Conservation (phyloP, 805 yeast species). For the Saccharomycopsis babjevae region DNA sequence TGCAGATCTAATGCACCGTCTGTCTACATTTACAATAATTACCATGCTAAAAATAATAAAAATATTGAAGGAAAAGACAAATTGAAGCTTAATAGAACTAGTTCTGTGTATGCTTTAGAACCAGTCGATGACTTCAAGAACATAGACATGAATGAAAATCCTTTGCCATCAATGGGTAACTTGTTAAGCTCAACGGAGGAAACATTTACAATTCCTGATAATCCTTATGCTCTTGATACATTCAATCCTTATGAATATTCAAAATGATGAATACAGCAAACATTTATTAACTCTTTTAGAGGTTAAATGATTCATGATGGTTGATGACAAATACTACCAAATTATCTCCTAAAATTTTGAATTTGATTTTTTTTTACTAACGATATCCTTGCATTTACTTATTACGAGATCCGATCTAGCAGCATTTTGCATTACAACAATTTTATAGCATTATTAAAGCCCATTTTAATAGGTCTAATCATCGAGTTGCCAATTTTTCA, state of each 20-base stretch:
- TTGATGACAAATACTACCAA: not conserved
- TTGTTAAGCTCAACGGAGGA: slow-evolving; percentile 8
- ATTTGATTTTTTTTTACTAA: not conserved
- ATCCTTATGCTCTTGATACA: slow-evolving; percentile 10
- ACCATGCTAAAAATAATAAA: not conserved
- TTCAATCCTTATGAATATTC: not conserved
- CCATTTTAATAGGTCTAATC: not conserved
- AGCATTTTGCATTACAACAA: not conserved
- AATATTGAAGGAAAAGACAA: slow-evolving; percentile 2
- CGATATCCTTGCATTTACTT: slow-evolving; percentile 2
- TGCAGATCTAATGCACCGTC: slow-evolving; percentile 1
- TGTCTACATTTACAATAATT: not conserved
- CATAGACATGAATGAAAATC: slow-evolving; percentile 11
- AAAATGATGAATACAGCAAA: not conserved
- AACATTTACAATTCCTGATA: slow-evolving; percentile 5
- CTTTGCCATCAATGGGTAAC: slow-evolving; percentile 15
- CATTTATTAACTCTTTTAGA: not conserved
- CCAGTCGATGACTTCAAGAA: slow-evolving; percentile 14
- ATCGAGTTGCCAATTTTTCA: not conserved
- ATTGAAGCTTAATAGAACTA: slow-evolving; percentile 9
- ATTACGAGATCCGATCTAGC: too few species aligned
- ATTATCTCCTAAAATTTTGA: not conserved
- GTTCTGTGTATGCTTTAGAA: slow-evolving; percentile 14
- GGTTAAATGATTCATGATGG: not conserved
- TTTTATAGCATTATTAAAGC: not conserved